phyloP scores from a whole-genome alignment of 2,329 filamentous ascomycete genomes.

The Botrytis cinerea region DNA sequence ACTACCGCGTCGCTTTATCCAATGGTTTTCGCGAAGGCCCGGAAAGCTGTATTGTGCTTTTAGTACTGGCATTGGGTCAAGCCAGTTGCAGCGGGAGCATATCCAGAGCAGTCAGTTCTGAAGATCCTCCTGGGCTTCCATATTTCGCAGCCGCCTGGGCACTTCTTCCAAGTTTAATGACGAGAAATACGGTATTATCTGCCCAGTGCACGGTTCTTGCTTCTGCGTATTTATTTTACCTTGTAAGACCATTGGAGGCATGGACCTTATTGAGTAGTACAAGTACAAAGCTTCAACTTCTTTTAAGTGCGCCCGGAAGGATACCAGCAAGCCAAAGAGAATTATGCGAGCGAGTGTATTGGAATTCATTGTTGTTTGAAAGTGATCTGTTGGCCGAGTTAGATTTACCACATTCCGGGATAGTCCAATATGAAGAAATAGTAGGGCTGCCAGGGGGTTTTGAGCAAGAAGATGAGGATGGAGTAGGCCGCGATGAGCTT shows the following conservation, averaged over 20 bases:
- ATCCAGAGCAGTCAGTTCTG: constrained; percentile 66
- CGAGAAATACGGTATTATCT: constrained; percentile 73
- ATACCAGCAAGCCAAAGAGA: constrained; percentile 71
- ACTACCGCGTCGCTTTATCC: constrained; percentile 73
- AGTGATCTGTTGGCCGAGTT: constrained; percentile 78
- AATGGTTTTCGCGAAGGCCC: constrained; percentile 76
- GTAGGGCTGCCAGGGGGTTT: constrained; percentile 79
- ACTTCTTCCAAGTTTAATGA: constrained; percentile 76
- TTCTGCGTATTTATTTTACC: constrained; percentile 79
- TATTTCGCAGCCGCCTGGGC: constrained; percentile 83
- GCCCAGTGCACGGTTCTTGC: constrained; percentile 80
- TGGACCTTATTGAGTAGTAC: constrained; percentile 80
- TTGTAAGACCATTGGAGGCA: constrained; percentile 78
- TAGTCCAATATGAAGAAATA: constrained; percentile 78
- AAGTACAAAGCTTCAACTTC: constrained; percentile 77
- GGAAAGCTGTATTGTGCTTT: constrained; percentile 78
- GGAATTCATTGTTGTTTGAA: constrained; percentile 80
- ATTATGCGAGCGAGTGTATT: constrained; percentile 76
- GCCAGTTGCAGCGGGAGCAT: constrained; percentile 76
- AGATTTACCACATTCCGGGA: constrained; percentile 79
- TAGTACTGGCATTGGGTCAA: constrained; percentile 76
- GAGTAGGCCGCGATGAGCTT: constrained; percentile 71
- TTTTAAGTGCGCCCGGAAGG: constrained; percentile 72
- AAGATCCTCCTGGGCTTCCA: constrained; percentile 72
- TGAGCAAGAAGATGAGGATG: constrained; percentile 65